Percentiles rank a stretch among this genome's conserved stretches.
phyloP scores from a whole-genome alignment of 2,329 filamentous ascomycete species.

The Microsporum ferrugineum region DNA sequence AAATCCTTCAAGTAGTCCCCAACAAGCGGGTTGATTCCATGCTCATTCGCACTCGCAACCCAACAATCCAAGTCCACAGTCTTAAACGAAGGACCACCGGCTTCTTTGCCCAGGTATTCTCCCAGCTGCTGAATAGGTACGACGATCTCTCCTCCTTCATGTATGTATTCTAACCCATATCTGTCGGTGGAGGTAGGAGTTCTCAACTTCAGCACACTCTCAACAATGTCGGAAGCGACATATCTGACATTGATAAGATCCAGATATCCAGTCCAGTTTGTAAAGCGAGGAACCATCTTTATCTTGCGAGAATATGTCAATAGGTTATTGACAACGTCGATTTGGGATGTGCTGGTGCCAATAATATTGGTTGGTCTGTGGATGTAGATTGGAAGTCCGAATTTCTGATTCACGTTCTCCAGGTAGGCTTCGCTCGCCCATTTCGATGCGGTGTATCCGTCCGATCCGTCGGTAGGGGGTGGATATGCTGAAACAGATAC shows the following conservation, averaged over 20 bases:
- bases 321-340: conserved; percentile 11
- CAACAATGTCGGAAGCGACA: conserved; percentile 6
- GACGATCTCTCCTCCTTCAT: conserved; percentile 8
- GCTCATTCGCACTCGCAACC: conserved; percentile 5
- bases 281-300: conserved; percentile 6
- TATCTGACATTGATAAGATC: conserved; percentile 10
- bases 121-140: conserved; percentile 7
- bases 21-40: conserved; percentile 6
- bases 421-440: conserved; percentile 33
- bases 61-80: conserved; percentile 3
- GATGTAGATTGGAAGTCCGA: conserved; percentile 2
- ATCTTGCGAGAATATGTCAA: conserved; percentile 9
- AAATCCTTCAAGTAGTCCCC: conserved; percentile 3
- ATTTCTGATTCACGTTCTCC: not conserved
- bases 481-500: conserved; percentile 10
- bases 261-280: conserved; percentile 8
- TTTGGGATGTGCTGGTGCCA: conserved; percentile 6
- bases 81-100: conserved; percentile 3
- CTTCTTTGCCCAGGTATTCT: conserved; percentile 6
- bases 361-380: conserved; percentile 8
- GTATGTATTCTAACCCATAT: not conserved
- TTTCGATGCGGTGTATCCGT: conserved; percentile 30
- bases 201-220: not conserved
- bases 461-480: conserved; percentile 17
- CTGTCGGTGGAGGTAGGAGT: not conserved